Evolutionary conservation across 306 rosid species (phyloP).

Genomic region (Cucumis melo): DNA sequence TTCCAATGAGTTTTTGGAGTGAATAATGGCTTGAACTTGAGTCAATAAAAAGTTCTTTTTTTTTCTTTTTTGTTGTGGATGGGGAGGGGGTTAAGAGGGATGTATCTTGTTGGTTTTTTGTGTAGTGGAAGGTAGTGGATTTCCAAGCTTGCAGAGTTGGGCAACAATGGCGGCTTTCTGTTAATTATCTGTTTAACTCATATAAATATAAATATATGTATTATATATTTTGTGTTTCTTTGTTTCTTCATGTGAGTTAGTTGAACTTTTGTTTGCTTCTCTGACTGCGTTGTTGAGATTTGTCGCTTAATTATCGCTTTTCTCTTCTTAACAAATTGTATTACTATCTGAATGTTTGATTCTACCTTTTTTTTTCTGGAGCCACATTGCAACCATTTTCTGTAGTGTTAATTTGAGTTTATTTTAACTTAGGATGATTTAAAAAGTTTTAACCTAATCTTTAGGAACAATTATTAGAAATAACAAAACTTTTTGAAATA

Average conservation of each 20-base stretch:
- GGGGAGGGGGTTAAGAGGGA: not conserved
- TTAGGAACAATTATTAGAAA: no score
- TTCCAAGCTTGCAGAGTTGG: not conserved
- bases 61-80: not conserved
- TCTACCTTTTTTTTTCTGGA: no score
- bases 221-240: no score
- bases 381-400: no score
- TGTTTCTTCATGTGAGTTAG: not conserved
- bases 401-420: no score
- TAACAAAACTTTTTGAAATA: no score
- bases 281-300: not conserved
- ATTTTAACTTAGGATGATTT: no score
- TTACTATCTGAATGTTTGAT: not conserved
- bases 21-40: not conserved
- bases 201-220: not conserved
- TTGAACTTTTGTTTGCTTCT: not conserved
- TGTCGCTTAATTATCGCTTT: not conserved
- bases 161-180: not conserved
- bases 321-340: not conserved
- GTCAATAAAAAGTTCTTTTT: not conserved
- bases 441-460: no score
- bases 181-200: not conserved
- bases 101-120: not conserved
- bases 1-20: not conserved
- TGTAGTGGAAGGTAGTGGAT: not conserved